Evolutionary conservation across 2,329 filamentous ascomycete species (phyloP), one percentile per base, ranked within the genome.

Genomic region (Fusarium nelsonii): DNA sequence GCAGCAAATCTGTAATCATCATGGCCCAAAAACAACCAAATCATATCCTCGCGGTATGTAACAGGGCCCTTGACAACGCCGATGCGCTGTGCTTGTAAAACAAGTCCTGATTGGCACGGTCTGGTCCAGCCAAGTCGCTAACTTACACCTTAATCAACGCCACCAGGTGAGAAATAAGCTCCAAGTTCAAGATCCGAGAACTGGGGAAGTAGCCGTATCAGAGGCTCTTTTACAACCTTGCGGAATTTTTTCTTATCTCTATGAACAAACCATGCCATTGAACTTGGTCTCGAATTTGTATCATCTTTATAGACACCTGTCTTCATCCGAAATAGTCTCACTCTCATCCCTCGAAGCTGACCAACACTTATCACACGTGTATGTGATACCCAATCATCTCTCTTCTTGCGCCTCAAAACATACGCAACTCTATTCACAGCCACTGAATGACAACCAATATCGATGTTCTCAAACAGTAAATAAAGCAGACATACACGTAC

Each of bases 371-470:
- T 40, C 49, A 23, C 64, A 65, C 68, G 52, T 70, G 67, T 46
- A 51, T 39, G 32, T 15, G 26, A 20, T 34, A 32, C 32, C 54
- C 65, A 68, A 65, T 68, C 59, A 53, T 45, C n/a, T 41, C 26
- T 28, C 18, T 20, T 23, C 36, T 62, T 71, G 69, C 69, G 69
- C 69, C 69, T 58, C 69, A 37, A 55, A 51, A 63, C 56, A 40
- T 51, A 66, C 68, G 68, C 65, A 69, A 64, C 28, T 46, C 37
- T 39, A 39, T 36, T 44, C 40, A 57, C 48, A 58, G 53, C 41
- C 62, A 54, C 46, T 39, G 15, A n/a, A 15, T 26, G 20, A 50
- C 12, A 39, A 50, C n/a, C 26, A 37, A 18, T n/a, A 20, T 28
- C 26, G 32, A 18, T 12, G 9, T 32, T 49, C 28, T 50, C 46